Conservation (phyloP, 352 stramenopile species). For the Phytophthora palmivora region DNA sequence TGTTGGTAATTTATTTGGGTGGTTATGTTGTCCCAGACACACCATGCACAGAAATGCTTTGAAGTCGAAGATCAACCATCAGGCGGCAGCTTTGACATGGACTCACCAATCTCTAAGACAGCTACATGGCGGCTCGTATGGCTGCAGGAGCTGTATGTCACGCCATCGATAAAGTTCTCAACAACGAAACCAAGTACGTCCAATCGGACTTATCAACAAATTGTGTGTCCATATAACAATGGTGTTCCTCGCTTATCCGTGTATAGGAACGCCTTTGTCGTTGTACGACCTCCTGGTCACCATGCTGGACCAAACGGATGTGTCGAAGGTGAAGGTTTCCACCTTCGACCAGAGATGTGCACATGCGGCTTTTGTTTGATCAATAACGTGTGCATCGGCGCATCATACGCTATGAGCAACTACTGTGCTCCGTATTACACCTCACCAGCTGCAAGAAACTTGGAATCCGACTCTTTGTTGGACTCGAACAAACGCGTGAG, state of each 20-base stretch:
- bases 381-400: no score
- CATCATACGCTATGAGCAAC: slow-evolving; percentile 60
- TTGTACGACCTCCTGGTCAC: no score
- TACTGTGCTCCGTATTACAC: slow-evolving; percentile 57
- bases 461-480: no score
- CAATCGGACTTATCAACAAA: not conserved
- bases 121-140: slow-evolving; percentile 58
- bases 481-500: no score
- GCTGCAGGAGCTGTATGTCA: slow-evolving; percentile 68
- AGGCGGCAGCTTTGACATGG: slow-evolving; percentile 61
- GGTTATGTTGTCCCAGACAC: slow-evolving; percentile 30
- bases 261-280: no score
- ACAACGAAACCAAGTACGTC: slow-evolving; percentile 58
- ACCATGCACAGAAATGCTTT: slow-evolving; percentile 56
- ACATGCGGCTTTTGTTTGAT: no score
- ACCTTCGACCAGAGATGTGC: no score
- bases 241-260: no score
- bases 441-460: not conserved
- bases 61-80: slow-evolving; percentile 56
- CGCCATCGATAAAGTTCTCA: slow-evolving; percentile 70
- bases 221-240: no score
- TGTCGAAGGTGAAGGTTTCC: no score
- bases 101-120: slow-evolving; percentile 71
- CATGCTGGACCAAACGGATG: no score
- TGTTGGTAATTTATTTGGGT: slow-evolving; percentile 1